Base-by-base conservation (phyloP, 2,329 filamentous ascomycete genomes). In the Pseudogymnoascus sp. region DNA sequence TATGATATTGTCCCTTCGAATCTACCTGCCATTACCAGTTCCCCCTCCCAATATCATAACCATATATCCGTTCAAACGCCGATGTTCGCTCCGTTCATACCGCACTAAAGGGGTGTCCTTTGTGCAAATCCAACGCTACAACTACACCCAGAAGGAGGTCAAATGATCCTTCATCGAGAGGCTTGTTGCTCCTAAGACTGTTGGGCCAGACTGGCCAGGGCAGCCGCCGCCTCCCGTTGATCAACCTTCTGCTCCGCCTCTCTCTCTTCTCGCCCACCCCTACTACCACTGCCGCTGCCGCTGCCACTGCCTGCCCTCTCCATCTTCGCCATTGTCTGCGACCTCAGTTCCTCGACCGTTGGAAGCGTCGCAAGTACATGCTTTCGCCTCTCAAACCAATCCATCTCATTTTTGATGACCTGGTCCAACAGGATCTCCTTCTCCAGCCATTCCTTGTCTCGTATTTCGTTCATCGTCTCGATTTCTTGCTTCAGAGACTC, bases 351-450 rank as follows among this genome's bases (percentile, higher is more conserved):
- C 14, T 60, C 35, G 3, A 40, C 59, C 19, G 59, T 60, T 7
- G 59, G 59, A 16, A 75, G 75, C 8, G 79, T 80, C 1, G 76
- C 77, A 22, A 86, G 75, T 4, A 87, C 82, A 4, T 80, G 79
- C 68, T 81, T 76, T 41, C 84, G 81, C 61, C 85, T 79, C 63
- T 81, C 78, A 68, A 86, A 84, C 77, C 87, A 86, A 72, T 87
- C 85, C 35, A 84, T 79, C 73, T 93, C 90, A 70, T 79, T 81
- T 70, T 82, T 75, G 68, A 91, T 81, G 33, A 89, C 82, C 71
- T 91, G 90, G 63, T 90, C 84, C n/a, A 95, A 75, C 16, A 93
- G 75, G 31, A 90, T 81, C 75, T 95, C 90, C 75, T 93, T 93
- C 75, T 90, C 86, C 12, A 85, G 78, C 90, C 90, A 95, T 72